phyloP scores from a whole-genome alignment of 2,329 filamentous ascomycete genomes.

The Xylaria hypoxylon region DNA sequence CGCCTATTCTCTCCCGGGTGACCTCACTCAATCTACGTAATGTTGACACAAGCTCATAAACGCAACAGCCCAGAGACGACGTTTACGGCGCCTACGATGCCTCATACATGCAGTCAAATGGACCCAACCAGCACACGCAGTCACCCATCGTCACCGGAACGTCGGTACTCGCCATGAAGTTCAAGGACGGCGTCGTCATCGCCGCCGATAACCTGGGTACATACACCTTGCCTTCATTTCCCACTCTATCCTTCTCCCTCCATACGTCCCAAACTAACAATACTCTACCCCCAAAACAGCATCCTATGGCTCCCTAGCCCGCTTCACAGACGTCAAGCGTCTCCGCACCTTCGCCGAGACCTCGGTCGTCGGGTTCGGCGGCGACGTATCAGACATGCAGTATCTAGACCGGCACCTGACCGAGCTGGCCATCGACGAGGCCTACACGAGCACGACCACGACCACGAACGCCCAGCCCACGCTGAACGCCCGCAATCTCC shows the following conservation, averaged over 20 bases:
- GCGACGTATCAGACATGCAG: constrained; percentile 99
- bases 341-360: constrained; percentile 87
- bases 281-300: constrained; percentile 63
- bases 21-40: constrained; percentile 1
- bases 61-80: constrained; percentile 88
- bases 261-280: constrained; percentile 23
- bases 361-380: constrained; percentile 91
- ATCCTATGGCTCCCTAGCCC: constrained; percentile 95
- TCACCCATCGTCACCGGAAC: constrained; percentile 95
- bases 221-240: constrained; percentile 51
- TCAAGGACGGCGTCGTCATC: constrained; percentile 95
- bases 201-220: constrained; percentile 95
- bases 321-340: constrained; percentile 97
- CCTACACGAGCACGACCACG: constrained; percentile 67
- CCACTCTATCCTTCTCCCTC: constrained; percentile 3
- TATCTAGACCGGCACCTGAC: constrained; percentile 92
- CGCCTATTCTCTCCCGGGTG: not conserved
- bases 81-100: constrained; percentile 94
- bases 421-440: constrained; percentile 87
- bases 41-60: constrained; percentile 28
- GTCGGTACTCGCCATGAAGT: constrained; percentile 94
- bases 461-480: constrained; percentile 51
- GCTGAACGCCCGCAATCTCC: constrained; percentile 92
- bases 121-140: constrained; percentile 88
- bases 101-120: constrained; percentile 79